Conservation (phyloP, 768 basidiomycete species). For the Leccinum broughii region DNA sequence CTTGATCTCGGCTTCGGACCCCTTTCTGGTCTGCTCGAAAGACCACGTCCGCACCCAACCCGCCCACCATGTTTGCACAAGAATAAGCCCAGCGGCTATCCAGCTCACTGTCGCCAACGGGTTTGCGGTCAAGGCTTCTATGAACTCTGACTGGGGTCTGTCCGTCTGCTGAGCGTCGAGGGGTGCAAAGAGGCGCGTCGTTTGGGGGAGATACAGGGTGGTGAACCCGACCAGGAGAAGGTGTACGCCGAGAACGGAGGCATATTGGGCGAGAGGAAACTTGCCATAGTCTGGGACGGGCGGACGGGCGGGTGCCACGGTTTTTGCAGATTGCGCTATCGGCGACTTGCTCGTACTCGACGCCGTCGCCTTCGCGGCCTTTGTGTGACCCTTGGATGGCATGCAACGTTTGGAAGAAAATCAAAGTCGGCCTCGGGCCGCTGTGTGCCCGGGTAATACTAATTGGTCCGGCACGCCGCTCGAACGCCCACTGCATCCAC, state of each 20-base stretch:
- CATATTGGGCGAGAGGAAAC: slow-evolving; percentile 60
- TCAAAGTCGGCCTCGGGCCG: background rate
- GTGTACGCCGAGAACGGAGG: slow-evolving; percentile 68
- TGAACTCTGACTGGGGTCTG: slow-evolving; percentile 69
- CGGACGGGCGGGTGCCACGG: background rate
- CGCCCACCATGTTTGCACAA: slow-evolving; percentile 73
- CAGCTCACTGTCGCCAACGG: slow-evolving; percentile 60
- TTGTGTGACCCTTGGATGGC: slow-evolving; percentile 4
- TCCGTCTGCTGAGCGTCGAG: slow-evolving; percentile 42
- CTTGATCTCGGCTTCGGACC: slow-evolving; percentile 43
- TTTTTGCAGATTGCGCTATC: slow-evolving; percentile 1
- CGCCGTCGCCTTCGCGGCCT: background rate
- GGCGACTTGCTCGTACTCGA: slow-evolving; percentile 2
- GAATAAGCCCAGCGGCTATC: slow-evolving; percentile 50
- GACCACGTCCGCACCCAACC: slow-evolving; percentile 64
- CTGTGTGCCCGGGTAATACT: no score
- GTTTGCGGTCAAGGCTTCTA: slow-evolving; percentile 62
- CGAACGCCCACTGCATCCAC: no score
- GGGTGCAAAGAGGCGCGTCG: slow-evolving; percentile 45
- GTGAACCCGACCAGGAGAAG: slow-evolving; percentile 63
- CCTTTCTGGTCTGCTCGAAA: slow-evolving; percentile 41
- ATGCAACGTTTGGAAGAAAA: background rate
- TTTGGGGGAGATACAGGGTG: slow-evolving; percentile 71
- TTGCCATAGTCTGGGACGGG: slow-evolving; percentile 5
- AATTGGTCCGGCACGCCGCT: no score